These are phyloP conservation scores for Leccinum ochraceum DNA, from an alignment of 768 basidiomycete genomes.

Conservation along the genomic window DNA sequence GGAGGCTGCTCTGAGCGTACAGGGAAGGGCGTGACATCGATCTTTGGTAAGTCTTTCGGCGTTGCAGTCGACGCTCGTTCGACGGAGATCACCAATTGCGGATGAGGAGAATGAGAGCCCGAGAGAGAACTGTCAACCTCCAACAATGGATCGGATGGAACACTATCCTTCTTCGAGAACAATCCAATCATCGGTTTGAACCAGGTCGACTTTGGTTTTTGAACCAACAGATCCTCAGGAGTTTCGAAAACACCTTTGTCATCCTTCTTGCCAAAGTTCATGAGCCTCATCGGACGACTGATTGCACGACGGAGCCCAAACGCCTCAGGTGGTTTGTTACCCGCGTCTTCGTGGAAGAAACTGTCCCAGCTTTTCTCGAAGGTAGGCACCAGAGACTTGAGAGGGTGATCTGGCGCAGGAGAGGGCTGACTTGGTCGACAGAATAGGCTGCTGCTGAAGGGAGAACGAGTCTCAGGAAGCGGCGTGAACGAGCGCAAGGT, in stretches of 20 bases:
- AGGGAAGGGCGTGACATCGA: slow-evolving; percentile 32
- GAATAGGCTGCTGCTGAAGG: slow-evolving; percentile 37
- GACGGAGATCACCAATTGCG: slow-evolving; percentile 46
- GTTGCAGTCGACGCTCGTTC: slow-evolving; percentile 37
- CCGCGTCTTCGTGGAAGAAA: slow-evolving; percentile 38
- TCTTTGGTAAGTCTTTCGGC: slow-evolving; percentile 26
- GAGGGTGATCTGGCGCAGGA: slow-evolving; percentile 24
- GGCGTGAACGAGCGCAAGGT: slow-evolving; percentile 52
- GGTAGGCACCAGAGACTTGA: slow-evolving; percentile 29
- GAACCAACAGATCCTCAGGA: slow-evolving; percentile 25
- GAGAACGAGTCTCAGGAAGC: slow-evolving; percentile 40
- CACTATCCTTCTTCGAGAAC: slow-evolving; percentile 28
- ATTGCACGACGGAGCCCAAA: slow-evolving; percentile 27
- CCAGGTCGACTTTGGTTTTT: slow-evolving; percentile 34
- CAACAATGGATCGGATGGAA: slow-evolving; percentile 17
- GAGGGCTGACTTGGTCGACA: slow-evolving; percentile 38
- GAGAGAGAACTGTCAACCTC: slow-evolving; percentile 20
- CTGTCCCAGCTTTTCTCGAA: slow-evolving; percentile 48
- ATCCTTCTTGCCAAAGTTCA: slow-evolving; percentile 43
- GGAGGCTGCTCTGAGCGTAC: slow-evolving; percentile 32
- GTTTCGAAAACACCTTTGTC: slow-evolving; percentile 31
- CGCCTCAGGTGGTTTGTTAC: slow-evolving; percentile 22
- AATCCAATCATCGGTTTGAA: slow-evolving; percentile 37
- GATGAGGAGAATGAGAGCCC: slow-evolving; percentile 23
- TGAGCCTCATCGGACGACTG: slow-evolving; percentile 42